These are phyloP conservation scores for Eremochloa ophiuroides DNA, from an alignment of 176 grass and related monocot species.

Conservation along the genomic window DNA sequence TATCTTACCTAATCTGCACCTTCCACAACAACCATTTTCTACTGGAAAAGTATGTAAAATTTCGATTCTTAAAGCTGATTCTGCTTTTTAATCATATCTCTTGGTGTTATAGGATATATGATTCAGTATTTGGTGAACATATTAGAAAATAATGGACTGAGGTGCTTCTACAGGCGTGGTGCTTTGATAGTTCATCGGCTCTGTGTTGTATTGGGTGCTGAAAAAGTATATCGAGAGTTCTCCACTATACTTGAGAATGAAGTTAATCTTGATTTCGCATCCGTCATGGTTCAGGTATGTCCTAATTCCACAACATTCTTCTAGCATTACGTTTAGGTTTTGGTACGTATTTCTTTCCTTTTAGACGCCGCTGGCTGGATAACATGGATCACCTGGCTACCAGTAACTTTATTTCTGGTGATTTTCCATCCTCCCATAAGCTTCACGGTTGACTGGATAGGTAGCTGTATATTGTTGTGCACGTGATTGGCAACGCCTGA, in stretches of 20 bases:
- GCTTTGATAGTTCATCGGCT: conserved; percentile 91
- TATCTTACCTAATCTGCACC: conserved; percentile 60
- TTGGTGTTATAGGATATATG: conserved; percentile 19
- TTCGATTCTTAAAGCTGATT: conserved; percentile 13
- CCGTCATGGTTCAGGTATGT: conserved; percentile 90
- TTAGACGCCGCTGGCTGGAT: too few species aligned
- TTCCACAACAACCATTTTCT: conserved; percentile 73
- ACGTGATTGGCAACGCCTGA: too few species aligned
- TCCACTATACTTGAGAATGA: conserved; percentile 72
- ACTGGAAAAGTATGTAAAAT: conserved; percentile 71
- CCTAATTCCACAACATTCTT: not conserved
- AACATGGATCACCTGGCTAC: too few species aligned
- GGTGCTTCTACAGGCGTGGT: conserved; percentile 55
- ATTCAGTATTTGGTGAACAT: conserved; percentile 5
- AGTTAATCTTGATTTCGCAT: conserved; percentile 76
- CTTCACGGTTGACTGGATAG: too few species aligned
- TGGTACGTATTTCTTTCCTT: too few species aligned
- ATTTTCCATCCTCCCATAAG: too few species aligned
- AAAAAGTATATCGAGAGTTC: conserved; percentile 75
- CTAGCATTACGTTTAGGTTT: too few species aligned
- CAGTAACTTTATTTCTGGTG: too few species aligned
- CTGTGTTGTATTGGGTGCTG: conserved; percentile 85
- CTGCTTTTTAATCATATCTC: not conserved
- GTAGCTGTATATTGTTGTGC: too few species aligned
- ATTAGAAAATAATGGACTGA: conserved; percentile 8